Base-by-base conservation (phyloP, 176 grass and related monocot genomes). In the Puya raimondii region DNA sequence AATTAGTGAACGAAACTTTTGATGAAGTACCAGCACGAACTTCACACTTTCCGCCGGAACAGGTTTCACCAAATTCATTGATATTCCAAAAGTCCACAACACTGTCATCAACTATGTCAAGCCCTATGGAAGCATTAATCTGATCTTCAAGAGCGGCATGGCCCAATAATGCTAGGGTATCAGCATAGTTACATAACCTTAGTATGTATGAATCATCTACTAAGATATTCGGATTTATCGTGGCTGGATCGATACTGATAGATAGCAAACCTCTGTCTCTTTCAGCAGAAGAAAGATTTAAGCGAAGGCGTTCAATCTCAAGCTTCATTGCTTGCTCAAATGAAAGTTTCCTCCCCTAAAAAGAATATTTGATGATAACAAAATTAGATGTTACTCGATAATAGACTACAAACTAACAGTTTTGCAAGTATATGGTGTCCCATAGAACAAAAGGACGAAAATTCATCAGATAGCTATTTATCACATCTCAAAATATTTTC, bases 11-110 rank as follows among this genome's bases (percentile, higher is more conserved):
- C 68, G 77, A 91, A 69, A 57, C 25, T 64, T 84, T 63, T 74
- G 47, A 74, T 29, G 82, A 81, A 75, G 71, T 80, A 17, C 64
- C 20, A 78, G 66, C 84, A 83, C 14, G 72, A 72, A 99, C 75
- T 82, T 93, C 89, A 82, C 94, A 99, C 69, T 71, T 64, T 22
- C 81, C 87, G 52, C 72, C 84, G 77, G 69, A 83, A 74, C 94
- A 99, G 6, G 63, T 74, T 80, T 90, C 94, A 75, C 77, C 89
- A 81, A 76, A 68, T 83, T 85, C 86, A 69, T 81, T 85, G 67
- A 99, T 80, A 72, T 99, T 99, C 89, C 94, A 99, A 78, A 99
- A 99, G 75, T 93, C 89, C 72, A 99, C 67, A 57, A 26, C 64
- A 67, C 80, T 70, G 15, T 59, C 53, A 72, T 76, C 74, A 59